Percentiles rank a stretch among this genome's conserved stretches.
These are phyloP conservation scores for Filosporella fistucella DNA, from an alignment of 495 filamentous ascomycete genomes.

Conservation along the genomic window DNA sequence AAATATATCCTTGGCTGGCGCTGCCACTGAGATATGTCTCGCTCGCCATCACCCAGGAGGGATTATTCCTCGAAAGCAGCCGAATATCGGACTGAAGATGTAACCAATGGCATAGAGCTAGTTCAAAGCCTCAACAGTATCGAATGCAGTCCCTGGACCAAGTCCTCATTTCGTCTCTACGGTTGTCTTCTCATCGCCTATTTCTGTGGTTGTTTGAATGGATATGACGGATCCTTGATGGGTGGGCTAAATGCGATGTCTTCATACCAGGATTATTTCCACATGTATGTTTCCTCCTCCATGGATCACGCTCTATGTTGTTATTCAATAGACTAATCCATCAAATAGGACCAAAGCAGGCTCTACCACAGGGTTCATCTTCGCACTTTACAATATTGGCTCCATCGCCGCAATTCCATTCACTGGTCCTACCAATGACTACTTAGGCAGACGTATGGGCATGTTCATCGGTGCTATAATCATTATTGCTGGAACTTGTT, in stretches of 20 bases:
- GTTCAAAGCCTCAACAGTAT: no score
- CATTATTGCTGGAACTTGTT: conserved; percentile 47
- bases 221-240: conserved; percentile 30
- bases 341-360: conserved; percentile 19
- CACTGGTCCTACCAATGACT: conserved; percentile 26
- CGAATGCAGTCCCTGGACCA: no score
- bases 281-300: not conserved
- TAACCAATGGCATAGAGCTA: no score
- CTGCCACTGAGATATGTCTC: no score
- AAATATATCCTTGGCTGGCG: no score
- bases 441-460: conserved; percentile 43
- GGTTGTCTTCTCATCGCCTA: conserved; percentile 24
- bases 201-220: conserved; percentile 28
- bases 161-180: no score
- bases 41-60: no score
- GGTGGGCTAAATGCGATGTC: conserved; percentile 29
- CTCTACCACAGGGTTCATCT: conserved; percentile 36
- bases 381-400: conserved; percentile 42
- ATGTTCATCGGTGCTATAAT: conserved; percentile 50
- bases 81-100: no score
- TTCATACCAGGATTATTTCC: conserved; percentile 20
- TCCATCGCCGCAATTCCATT: not conserved
- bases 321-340: not conserved
- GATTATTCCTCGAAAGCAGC: no score
- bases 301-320: not conserved